Percentiles rank a stretch among this genome's conserved stretches.
These are phyloP conservation scores for Populus ilicifolia DNA, from an alignment of 345 rosid genomes.

Conservation along the genomic window DNA sequence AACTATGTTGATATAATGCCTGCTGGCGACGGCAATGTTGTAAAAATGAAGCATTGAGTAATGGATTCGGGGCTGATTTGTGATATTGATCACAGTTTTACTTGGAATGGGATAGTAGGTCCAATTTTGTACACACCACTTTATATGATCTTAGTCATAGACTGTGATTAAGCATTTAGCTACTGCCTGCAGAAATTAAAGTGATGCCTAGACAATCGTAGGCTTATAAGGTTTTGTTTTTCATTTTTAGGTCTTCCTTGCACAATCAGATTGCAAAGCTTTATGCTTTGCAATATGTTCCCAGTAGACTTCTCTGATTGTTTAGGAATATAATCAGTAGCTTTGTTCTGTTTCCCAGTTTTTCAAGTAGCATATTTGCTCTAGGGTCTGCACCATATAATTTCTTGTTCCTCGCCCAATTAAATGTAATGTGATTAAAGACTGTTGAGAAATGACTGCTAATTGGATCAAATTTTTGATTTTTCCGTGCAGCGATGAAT, in stretches of 20 bases:
- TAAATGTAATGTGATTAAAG: background rate
- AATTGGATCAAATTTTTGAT: slow-evolving; percentile 6
- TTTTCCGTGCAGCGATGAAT: slow-evolving; percentile 61
- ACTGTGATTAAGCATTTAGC: background rate
- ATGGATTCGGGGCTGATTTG: background rate
- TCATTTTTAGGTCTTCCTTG: background rate
- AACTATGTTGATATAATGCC: background rate
- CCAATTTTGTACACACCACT: background rate
- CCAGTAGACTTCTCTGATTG: background rate
- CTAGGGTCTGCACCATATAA: background rate
- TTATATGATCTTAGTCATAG: background rate
- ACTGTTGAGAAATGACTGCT: background rate
- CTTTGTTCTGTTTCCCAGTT: background rate
- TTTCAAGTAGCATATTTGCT: background rate
- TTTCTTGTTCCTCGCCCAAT: background rate
- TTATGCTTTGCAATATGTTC: too few relatives aligned
- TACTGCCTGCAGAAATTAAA: background rate
- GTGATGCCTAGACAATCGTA: background rate
- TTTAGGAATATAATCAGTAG: background rate
- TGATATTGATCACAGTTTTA: background rate
- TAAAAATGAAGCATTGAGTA: background rate
- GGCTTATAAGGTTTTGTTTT: background rate
- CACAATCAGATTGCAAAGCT: background rate
- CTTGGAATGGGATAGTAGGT: background rate
- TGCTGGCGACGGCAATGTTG: background rate